Percentiles rank a stretch among this genome's conserved stretches.
Evolutionary conservation across 192 early-diverging fungal genomes (phyloP).

Genomic region (Mortierella claussenii): DNA sequence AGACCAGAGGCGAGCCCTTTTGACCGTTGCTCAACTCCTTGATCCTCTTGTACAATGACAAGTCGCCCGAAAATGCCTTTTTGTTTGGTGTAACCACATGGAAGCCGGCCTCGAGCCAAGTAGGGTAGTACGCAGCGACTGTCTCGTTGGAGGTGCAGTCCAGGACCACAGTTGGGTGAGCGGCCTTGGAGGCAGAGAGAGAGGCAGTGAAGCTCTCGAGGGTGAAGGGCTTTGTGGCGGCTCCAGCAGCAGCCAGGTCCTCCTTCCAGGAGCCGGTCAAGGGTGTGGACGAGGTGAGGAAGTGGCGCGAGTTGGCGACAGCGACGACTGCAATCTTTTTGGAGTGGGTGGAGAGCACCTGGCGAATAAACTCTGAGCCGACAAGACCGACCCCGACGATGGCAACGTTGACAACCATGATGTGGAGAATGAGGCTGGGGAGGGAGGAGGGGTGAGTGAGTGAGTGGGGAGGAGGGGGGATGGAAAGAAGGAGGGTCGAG

Average conservation of each 20-base stretch:
- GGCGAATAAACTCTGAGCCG: conserved; percentile 88
- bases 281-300: conserved; percentile 61
- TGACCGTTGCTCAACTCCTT: conserved; percentile 51
- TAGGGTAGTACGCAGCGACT: conserved; percentile 85
- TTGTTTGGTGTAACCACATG: conserved; percentile 98
- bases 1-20: conserved; percentile 70
- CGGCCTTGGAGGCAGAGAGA: conserved; percentile 55
- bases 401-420: conserved; percentile 80
- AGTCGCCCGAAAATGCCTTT: conserved; percentile 89
- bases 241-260: conserved; percentile 36
- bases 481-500: background rate
- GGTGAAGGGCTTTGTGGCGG: conserved; percentile 37
- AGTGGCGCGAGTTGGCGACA: conserved; percentile 82
- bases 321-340: conserved; percentile 78
- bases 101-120: conserved; percentile 81
- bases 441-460: conserved; percentile 2
- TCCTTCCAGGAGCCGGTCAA: conserved; percentile 64
- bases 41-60: conserved; percentile 81
- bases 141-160: conserved; percentile 91
- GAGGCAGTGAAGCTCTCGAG: conserved; percentile 67
- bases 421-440: conserved; percentile 5
- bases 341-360: conserved; percentile 69
- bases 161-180: conserved; percentile 76
- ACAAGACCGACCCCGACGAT: conserved; percentile 96
- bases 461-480: background rate